Base-by-base conservation (phyloP, 2,329 filamentous ascomycete genomes). In the Cladosporium sp. region DNA sequence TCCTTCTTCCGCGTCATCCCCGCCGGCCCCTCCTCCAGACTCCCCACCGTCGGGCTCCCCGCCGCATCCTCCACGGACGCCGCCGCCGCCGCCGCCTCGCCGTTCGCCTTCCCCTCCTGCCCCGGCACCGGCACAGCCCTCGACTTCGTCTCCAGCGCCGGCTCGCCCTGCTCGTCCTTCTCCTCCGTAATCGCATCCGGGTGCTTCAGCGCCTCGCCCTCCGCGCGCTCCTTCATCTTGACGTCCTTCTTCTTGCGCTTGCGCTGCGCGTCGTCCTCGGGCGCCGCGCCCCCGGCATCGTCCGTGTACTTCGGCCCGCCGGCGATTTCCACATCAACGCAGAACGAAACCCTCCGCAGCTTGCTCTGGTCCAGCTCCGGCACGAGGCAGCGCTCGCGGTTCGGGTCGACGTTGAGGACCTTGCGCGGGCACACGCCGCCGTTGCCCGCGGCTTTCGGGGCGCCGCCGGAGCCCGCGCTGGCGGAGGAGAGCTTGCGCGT, bases 291-390 rank as follows among this genome's bases (percentile, higher is more conserved):
- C 9, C 59, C 57, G 6, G 35, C 9, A 3, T 93, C 87, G 11
- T 75, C 72, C 43, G 67, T 72, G 61, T 95, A 93, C 61, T 82
- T 84, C 19, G 91, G 89, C 65, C 89, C 84, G 0, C 90, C 89
- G 3, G 92, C 92, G 64, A 98, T 95, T 69, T 98, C 93, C 4
- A 98, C 91, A 65, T 98, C 93, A 2, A 98, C 93, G 61, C 89
- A 95, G 65, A 98, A 98, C 0, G 92, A 87, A 0, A 98, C 93
- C 49, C 90, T 83, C 50, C 89, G 82, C 55, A 98, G 71, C 67
- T 93, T 95, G 45, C 82, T 81, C 63, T 85, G 82, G 59, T 90
- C 84, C 43, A 98, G 75, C 59, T 95, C 91, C 4, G 81, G 75
- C 31, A 97, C 82, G 19, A 82, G 78, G 67, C 89, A 95, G 58